Conservation (phyloP, 2,329 filamentous ascomycete genomes). For the Tothia fuscella region DNA sequence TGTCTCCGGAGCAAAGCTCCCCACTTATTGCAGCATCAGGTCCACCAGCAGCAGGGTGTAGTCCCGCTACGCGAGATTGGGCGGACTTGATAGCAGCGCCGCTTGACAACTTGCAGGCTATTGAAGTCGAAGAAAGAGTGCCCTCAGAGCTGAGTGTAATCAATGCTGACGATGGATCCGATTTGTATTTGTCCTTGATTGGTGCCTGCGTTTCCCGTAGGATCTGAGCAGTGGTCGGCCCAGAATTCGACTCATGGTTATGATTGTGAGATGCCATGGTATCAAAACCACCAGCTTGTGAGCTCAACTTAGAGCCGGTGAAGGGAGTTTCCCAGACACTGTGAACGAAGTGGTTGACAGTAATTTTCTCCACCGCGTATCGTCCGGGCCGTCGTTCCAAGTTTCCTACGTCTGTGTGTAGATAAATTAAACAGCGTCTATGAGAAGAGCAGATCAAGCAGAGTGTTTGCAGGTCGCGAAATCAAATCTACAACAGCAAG, state of each 20-base stretch:
- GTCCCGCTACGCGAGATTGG: slow-evolving; percentile 31
- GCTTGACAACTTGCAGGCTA: slow-evolving; percentile 36
- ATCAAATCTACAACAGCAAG: too few relatives aligned
- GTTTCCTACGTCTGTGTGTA: too few relatives aligned
- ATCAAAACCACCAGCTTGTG: too few relatives aligned
- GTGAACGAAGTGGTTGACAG: too few relatives aligned
- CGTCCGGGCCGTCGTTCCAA: too few relatives aligned
- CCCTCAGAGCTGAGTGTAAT: slow-evolving; percentile 35
- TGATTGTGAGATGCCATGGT: too few relatives aligned
- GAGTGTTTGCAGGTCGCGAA: too few relatives aligned
- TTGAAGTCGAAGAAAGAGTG: slow-evolving; percentile 31
- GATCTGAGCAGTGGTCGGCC: slow-evolving; percentile 11
- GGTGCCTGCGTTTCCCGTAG: slow-evolving; percentile 38
- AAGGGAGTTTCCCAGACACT: too few relatives aligned
- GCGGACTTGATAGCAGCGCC: slow-evolving; percentile 29
- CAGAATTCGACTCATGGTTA: background rate
- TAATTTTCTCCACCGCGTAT: too few relatives aligned
- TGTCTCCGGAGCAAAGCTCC: slow-evolving; percentile 38
- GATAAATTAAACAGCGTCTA: too few relatives aligned
- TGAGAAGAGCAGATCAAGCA: too few relatives aligned
- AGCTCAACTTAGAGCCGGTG: too few relatives aligned
- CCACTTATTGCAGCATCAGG: slow-evolving; percentile 31
- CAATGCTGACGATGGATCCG: slow-evolving; percentile 31
- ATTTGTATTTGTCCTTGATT: slow-evolving; percentile 34
- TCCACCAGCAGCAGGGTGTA: slow-evolving; percentile 37